Percentiles rank a stretch among this genome's conserved stretches.
Evolutionary conservation across 1,284 basidiomycete species (phyloP).

Genomic region (Puccinia triticina): DNA sequence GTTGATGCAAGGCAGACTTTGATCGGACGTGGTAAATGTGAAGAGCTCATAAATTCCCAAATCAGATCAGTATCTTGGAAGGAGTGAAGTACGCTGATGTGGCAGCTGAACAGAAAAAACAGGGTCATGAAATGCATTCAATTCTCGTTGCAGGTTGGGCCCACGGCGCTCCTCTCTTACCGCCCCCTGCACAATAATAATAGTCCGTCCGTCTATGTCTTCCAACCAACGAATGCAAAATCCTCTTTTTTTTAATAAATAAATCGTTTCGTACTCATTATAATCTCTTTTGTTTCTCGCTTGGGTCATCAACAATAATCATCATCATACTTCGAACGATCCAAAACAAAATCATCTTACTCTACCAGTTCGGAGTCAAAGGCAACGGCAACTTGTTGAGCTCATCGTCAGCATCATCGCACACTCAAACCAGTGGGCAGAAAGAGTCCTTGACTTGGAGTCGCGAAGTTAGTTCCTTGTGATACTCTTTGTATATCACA

Average conservation of each 20-base stretch:
- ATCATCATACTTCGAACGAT: not conserved
- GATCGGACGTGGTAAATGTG: not conserved
- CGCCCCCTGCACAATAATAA: no score
- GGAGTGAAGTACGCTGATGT: no score
- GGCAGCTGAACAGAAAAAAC: no score
- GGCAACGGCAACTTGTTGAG: not conserved
- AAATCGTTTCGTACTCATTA: no score
- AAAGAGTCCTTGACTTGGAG: not conserved
- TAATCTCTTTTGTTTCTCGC: not conserved
- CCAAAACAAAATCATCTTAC: not conserved
- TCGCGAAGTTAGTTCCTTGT: not conserved
- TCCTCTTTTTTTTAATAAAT: no score
- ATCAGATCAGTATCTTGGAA: not conserved
- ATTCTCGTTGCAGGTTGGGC: no score
- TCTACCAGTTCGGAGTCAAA: slow-evolving; percentile 1
- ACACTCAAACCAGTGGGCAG: not conserved
- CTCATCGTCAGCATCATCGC: not conserved
- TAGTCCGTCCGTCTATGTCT: no score
- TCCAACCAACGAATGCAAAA: no score
- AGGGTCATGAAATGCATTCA: no score
- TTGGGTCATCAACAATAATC: not conserved
- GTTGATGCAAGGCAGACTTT: slow-evolving; percentile 8
- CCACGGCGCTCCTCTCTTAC: no score
- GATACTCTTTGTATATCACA: not conserved
- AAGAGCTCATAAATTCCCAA: not conserved